Evolutionary conservation across 2,329 filamentous ascomycete genomes (phyloP).

Genomic region (Colletotrichum sp.): DNA sequence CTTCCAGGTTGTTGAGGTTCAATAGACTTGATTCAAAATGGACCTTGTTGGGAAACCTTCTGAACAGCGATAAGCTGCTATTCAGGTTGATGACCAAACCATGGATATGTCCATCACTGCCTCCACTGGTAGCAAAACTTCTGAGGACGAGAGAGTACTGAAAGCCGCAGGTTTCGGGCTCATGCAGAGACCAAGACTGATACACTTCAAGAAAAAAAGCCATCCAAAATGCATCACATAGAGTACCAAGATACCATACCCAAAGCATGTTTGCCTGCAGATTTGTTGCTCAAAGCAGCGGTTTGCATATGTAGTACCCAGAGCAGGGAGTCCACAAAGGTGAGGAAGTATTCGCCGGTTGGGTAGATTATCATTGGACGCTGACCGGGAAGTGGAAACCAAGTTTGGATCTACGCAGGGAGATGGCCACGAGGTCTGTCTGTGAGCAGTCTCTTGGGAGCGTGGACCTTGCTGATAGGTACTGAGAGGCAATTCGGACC

Average conservation of each 20-base stretch:
- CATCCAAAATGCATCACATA: background rate
- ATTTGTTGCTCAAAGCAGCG: background rate
- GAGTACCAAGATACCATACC: background rate
- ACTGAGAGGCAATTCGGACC: conserved; percentile 7
- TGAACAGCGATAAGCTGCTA: background rate
- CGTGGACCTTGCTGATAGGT: background rate
- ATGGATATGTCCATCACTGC: background rate
- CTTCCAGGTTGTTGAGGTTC: background rate
- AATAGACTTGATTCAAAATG: background rate
- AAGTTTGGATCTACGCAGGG: conserved; percentile 13
- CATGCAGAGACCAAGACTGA: background rate
- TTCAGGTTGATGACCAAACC: background rate
- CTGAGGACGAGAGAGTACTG: background rate
- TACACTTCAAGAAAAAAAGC: background rate
- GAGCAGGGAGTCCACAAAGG: background rate
- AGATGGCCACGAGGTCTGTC: background rate
- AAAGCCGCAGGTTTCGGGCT: background rate
- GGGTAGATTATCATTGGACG: background rate
- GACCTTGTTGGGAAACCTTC: background rate
- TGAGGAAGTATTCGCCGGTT: background rate
- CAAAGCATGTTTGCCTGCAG: background rate
- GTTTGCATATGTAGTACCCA: background rate
- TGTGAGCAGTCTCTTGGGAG: background rate
- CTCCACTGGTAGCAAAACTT: background rate
- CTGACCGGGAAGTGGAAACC: conserved; percentile 18